Conservation (phyloP, 78 protist genomes). For the Guillardia theta region DNA sequence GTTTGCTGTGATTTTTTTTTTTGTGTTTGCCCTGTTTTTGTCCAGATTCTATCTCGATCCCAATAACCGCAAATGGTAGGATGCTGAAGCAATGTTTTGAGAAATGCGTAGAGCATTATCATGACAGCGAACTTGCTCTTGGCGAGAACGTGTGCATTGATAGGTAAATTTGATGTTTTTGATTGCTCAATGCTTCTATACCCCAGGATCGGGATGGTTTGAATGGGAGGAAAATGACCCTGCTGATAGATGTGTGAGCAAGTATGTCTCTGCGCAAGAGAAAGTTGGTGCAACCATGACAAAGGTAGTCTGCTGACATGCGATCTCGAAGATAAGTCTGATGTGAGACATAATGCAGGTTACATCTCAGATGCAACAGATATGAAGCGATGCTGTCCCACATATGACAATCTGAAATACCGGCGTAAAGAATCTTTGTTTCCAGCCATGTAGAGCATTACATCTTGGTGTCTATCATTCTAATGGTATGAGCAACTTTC, state of each 20-base stretch:
- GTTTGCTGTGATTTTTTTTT: neutral
- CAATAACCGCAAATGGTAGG: neutral
- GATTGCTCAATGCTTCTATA: neutral
- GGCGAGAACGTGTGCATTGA: conserved; percentile 13
- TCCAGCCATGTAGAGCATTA: too few relatives aligned
- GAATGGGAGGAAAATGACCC: neutral
- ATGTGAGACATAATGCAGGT: too few relatives aligned
- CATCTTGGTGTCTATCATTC: too few relatives aligned
- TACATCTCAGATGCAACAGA: neutral
- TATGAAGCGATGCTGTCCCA: too few relatives aligned
- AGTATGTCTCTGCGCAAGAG: neutral
- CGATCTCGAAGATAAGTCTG: too few relatives aligned
- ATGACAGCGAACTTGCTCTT: neutral
- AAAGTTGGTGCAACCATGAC: neutral
- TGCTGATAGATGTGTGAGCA: neutral
- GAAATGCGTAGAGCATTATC: neutral
- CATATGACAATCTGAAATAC: too few relatives aligned
- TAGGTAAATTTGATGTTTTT: neutral
- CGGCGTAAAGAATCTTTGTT: too few relatives aligned
- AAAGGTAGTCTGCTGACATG: too few relatives aligned
- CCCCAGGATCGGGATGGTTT: neutral
- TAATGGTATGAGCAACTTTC: too few relatives aligned
- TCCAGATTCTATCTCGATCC: neutral
- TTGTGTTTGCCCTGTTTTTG: neutral
- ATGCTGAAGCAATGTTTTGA: conserved; percentile 36